Evolutionary conservation across 164 flowering plant species (phyloP).

Genomic region (Magnolia officinalis): DNA sequence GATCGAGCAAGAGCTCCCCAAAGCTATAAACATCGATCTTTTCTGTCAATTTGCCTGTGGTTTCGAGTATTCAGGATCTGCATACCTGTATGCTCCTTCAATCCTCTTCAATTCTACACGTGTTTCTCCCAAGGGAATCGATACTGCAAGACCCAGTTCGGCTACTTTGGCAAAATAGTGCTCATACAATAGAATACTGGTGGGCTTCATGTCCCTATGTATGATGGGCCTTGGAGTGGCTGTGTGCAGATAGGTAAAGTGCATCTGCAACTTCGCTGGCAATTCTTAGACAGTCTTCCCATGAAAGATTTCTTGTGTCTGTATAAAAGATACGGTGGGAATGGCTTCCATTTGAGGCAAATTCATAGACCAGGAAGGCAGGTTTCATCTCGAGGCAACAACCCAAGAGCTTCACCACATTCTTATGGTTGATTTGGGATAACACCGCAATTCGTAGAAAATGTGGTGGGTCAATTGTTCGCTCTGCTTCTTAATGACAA

Average conservation of each 20-base stretch:
- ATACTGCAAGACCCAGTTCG: constrained; percentile 54
- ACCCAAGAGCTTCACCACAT: constrained; percentile 52
- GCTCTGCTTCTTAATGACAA: background rate
- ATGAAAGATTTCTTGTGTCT: constrained; percentile 20
- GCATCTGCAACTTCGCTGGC: constrained; percentile 60
- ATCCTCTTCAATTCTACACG: constrained; percentile 48
- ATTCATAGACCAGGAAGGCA: constrained; percentile 57
- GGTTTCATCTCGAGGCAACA: constrained; percentile 55
- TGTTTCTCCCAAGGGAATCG: constrained; percentile 45
- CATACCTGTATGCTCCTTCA: constrained; percentile 60
- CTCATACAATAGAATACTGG: constrained; percentile 52
- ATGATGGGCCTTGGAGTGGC: constrained; percentile 49
- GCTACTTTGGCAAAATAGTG: constrained; percentile 48
- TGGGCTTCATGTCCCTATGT: constrained; percentile 62
- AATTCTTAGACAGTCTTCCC: constrained; percentile 48
- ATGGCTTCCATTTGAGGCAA: constrained; percentile 51
- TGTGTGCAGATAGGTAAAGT: constrained; percentile 53
- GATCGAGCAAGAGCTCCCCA: constrained; percentile 57
- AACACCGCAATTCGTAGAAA: constrained; percentile 2
- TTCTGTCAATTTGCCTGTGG: constrained; percentile 48
- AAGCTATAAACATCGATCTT: constrained; percentile 67
- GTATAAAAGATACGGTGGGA: constrained; percentile 43
- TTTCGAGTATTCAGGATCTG: constrained; percentile 57
- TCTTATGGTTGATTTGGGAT: constrained; percentile 30
- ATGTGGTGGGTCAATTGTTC: background rate